These are phyloP conservation scores for Cucurbita moschata DNA, from an alignment of 306 rosid genomes.

Conservation along the genomic window DNA sequence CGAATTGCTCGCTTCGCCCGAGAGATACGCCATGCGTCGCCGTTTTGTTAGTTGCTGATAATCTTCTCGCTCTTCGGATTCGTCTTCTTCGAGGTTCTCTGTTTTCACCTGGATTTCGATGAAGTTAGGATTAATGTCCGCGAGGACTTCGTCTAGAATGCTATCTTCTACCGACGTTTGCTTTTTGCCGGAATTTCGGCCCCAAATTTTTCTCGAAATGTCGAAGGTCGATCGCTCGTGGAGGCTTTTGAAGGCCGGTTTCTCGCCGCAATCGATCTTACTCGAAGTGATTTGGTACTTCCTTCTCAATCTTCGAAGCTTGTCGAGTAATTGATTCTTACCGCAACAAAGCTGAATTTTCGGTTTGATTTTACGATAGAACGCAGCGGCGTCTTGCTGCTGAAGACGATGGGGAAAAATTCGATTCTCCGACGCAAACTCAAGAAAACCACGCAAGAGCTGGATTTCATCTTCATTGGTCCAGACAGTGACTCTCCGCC, in stretches of 20 bases:
- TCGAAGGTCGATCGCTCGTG: not conserved
- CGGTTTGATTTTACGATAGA: not conserved
- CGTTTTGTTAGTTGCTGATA: not conserved
- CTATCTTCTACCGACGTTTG: not conserved
- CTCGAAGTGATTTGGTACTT: not conserved
- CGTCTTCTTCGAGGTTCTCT: not conserved
- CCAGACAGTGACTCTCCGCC: not conserved
- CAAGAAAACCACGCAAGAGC: slow-evolving; percentile 8
- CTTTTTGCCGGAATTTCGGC: not conserved
- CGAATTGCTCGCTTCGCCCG: not conserved
- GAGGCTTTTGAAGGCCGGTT: not conserved
- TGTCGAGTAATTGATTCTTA: slow-evolving; percentile 6
- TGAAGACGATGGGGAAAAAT: not conserved
- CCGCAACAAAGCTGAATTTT: not conserved
- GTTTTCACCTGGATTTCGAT: not conserved
- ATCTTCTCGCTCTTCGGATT: not conserved
- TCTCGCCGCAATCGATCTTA: not conserved
- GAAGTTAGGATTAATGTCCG: not conserved
- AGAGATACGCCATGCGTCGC: not conserved
- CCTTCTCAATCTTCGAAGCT: slow-evolving; percentile 7
- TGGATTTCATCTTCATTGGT: not conserved
- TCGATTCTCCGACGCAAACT: not conserved
- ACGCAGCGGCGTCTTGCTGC: not conserved
- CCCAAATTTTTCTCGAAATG: slow-evolving; percentile 7
- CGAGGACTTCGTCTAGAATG: not conserved